phyloP scores from a whole-genome alignment of 306 rosid species.

The Geum urbanum region DNA sequence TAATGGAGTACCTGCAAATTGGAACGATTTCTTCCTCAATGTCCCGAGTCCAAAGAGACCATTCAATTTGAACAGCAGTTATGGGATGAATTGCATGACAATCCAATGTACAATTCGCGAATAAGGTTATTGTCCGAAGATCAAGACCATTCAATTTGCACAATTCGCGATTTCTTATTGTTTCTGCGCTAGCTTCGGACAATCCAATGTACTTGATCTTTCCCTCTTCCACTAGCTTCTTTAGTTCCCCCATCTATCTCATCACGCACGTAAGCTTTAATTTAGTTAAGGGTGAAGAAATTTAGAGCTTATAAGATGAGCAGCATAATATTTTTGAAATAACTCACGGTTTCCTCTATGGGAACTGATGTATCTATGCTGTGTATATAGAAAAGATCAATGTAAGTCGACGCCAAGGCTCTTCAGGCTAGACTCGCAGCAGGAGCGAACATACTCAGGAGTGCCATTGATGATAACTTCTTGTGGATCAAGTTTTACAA shows the following conservation, averaged over 20 bases:
- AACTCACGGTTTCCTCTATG: constrained; percentile 69
- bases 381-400: constrained; percentile 81
- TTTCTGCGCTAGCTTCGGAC: constrained; percentile 60
- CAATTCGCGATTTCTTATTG: too few species aligned
- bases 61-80: constrained; percentile 74
- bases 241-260: constrained; percentile 56
- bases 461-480: neutral
- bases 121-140: too few species aligned
- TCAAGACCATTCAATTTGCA: too few species aligned
- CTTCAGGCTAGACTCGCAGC: constrained; percentile 61
- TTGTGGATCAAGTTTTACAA: neutral
- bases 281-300: neutral
- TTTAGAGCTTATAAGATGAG: neutral
- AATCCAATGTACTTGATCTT: constrained; percentile 55
- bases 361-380: constrained; percentile 58
- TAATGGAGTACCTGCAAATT: constrained; percentile 45
- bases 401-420: constrained; percentile 71
- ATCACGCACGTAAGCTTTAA: neutral
- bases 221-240: constrained; percentile 57
- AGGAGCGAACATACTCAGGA: neutral
- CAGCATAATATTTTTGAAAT: too few species aligned
- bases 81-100: constrained; percentile 69
- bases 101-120: too few species aligned
- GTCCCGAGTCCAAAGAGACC: constrained; percentile 76
- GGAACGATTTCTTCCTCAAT: constrained; percentile 59